Conservation (phyloP, 2,329 filamentous ascomycete species). For the Colletotrichum tabaci region DNA sequence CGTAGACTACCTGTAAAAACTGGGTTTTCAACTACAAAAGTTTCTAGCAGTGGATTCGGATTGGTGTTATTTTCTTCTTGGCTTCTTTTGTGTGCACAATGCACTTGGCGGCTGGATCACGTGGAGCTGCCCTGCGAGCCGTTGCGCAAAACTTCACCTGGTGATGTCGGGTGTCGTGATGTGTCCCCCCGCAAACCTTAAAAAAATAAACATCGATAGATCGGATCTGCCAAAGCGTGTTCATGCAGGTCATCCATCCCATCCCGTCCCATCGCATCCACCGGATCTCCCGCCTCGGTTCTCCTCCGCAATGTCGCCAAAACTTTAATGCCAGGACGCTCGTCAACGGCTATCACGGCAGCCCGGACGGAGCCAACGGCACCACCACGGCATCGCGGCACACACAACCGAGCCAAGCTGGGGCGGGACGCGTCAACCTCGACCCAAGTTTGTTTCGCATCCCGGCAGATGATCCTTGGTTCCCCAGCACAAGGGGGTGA, state of each 20-base stretch:
- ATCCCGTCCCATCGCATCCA: neutral
- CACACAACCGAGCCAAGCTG: conserved; percentile 36
- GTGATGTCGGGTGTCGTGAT: neutral
- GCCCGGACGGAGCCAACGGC: conserved; percentile 23
- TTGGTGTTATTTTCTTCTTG: too few relatives aligned
- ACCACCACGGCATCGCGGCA: conserved; percentile 25
- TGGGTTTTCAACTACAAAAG: too few relatives aligned
- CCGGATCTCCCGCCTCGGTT: neutral
- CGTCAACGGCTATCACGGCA: conserved; percentile 35
- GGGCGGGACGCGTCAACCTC: conserved; percentile 15
- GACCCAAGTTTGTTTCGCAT: conserved; percentile 8
- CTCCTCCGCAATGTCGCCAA: conserved; percentile 10
- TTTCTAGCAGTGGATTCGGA: too few relatives aligned
- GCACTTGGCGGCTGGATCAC: neutral
- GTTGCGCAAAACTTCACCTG: neutral
- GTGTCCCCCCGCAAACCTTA: neutral
- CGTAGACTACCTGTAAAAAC: too few relatives aligned
- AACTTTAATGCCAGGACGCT: conserved; percentile 21
- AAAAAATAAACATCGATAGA: neutral
- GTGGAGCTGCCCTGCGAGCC: neutral
- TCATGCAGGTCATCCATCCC: neutral
- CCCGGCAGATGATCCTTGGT: conserved; percentile 4
- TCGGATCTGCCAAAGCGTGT: conserved; percentile 1
- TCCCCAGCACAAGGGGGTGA: too few relatives aligned
- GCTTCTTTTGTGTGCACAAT: too few relatives aligned